These are phyloP conservation scores for Ceratocystis colombiana DNA, from an alignment of 2,329 filamentous ascomycete genomes.

Conservation along the genomic window DNA sequence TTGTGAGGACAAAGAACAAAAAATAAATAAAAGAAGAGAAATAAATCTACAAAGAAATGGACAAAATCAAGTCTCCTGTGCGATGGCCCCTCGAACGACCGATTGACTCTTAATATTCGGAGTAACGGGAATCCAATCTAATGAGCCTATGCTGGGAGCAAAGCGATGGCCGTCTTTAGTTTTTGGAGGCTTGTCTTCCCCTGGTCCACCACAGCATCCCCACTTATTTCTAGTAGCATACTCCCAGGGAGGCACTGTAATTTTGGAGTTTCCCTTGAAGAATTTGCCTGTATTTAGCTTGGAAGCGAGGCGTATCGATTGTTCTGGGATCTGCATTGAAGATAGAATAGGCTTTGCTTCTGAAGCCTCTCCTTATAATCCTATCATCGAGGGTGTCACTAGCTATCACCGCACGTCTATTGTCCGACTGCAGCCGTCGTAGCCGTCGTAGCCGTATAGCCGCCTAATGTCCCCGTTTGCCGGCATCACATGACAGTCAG, in stretches of 20 bases:
- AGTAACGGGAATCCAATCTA: not conserved
- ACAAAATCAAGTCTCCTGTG: not conserved
- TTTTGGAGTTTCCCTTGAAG: too few species aligned
- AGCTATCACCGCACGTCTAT: not conserved
- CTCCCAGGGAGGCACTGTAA: too few species aligned
- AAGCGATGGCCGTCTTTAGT: not conserved
- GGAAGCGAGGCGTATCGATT: too few species aligned
- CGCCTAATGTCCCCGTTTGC: constrained; percentile 4
- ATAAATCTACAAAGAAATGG: not conserved
- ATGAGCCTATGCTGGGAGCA: too few species aligned
- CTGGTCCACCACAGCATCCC: not conserved
- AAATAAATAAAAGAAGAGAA: not conserved
- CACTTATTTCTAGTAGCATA: not conserved
- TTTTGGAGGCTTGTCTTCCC: constrained; percentile 9
- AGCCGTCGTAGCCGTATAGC: not conserved
- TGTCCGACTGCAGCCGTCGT: not conserved
- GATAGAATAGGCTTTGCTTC: too few species aligned
- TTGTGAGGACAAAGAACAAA: not conserved
- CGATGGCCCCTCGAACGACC: not conserved
- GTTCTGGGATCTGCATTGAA: too few species aligned
- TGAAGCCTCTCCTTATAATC: too few species aligned
- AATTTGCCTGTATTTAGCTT: too few species aligned
- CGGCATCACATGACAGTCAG: constrained; percentile 20
- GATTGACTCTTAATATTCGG: not conserved
- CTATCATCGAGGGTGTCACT: too few species aligned